These are phyloP conservation scores for Oropetium thomaeum DNA, from an alignment of 176 grass and related monocot species.

Conservation along the genomic window DNA sequence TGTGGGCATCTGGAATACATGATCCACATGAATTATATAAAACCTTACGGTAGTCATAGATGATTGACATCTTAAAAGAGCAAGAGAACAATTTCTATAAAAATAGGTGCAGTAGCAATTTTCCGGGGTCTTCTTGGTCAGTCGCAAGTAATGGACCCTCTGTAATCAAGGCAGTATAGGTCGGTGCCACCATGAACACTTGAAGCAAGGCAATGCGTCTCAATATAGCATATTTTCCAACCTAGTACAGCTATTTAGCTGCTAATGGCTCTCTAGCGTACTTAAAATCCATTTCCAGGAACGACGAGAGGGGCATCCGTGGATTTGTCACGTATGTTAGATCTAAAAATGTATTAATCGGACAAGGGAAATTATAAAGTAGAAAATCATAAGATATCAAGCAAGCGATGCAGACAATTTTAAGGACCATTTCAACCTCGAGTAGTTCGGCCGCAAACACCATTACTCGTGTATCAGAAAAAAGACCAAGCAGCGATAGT, in stretches of 20 bases:
- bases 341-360: no score
- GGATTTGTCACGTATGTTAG: not conserved
- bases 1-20: conserved; percentile 79
- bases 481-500: no score
- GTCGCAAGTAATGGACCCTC: not conserved
- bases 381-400: no score
- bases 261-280: not conserved
- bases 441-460: no score
- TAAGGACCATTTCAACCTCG: no score
- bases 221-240: conserved; percentile 25
- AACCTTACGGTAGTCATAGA: not conserved
- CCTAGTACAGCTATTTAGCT: not conserved
- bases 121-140: not conserved
- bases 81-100: conserved; percentile 1
- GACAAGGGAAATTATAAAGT: no score
- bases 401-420: no score
- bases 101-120: conserved; percentile 13
- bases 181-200: not conserved
- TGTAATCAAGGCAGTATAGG: no score
- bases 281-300: conserved; percentile 15
- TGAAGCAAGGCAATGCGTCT: conserved; percentile 9
- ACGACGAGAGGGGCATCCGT: not conserved
- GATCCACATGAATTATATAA: conserved; percentile 11
- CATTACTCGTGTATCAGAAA: no score
- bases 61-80: conserved; percentile 8